A percentile compares a stretch with the other conserved stretches of the same genome.
Conservation (phyloP, 2,329 filamentous ascomycete species). For the Lachnellula occidentalis region DNA sequence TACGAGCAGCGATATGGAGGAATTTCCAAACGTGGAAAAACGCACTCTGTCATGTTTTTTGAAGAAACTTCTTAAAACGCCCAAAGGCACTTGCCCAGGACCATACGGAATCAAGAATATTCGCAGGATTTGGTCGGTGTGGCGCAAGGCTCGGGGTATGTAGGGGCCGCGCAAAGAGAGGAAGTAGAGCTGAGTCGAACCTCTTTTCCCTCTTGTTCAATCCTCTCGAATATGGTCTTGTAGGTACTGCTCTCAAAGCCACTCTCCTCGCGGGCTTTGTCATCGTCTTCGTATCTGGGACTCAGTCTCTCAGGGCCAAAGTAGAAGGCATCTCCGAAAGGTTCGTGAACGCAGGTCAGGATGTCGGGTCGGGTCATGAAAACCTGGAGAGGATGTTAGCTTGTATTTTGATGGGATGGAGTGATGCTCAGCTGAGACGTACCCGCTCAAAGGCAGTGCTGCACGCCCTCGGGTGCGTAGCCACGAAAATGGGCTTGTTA, state of each 20-base stretch:
- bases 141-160: not conserved
- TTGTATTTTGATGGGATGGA: not conserved
- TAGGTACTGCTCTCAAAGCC: slow-evolving; percentile 68
- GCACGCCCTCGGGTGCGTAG: slow-evolving; percentile 89
- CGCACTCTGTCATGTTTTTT: not conserved
- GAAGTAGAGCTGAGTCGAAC: slow-evolving; percentile 22
- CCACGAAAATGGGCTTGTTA: slow-evolving; percentile 80
- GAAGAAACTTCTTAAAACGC: slow-evolving; percentile 2
- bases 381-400: slow-evolving; percentile 51
- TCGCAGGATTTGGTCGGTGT: not conserved
- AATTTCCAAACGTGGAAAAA: no score
- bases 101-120: not conserved
- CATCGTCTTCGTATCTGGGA: slow-evolving; percentile 69
- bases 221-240: slow-evolving; percentile 68
- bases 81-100: slow-evolving; percentile 11
- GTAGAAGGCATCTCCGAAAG: slow-evolving; percentile 95
- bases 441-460: slow-evolving; percentile 97
- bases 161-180: not conserved
- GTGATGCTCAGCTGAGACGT: slow-evolving; percentile 19
- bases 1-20: no score
- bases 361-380: slow-evolving; percentile 90
- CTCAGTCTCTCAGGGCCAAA: slow-evolving; percentile 87
- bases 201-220: slow-evolving; percentile 68
- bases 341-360: slow-evolving; percentile 84
- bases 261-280: slow-evolving; percentile 47